Evolutionary conservation across 129 eudicot species (phyloP).

Genomic region (Silybum marianum): DNA sequence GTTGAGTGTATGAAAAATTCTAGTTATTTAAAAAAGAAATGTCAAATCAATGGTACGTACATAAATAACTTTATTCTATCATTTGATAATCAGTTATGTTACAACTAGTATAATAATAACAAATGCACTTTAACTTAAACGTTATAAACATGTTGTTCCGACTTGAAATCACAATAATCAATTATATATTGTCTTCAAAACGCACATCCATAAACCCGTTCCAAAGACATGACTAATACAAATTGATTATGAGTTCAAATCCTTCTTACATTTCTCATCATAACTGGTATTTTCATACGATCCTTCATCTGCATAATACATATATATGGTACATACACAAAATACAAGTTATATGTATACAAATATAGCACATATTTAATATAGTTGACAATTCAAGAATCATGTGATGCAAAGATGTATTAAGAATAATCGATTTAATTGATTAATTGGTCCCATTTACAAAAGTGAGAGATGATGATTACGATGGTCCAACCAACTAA

Average conservation of each 20-base stretch:
- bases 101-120: neutral
- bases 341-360: too few species aligned
- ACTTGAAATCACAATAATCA: neutral
- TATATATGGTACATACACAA: too few species aligned
- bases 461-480: slow-evolving; percentile 28
- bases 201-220: neutral
- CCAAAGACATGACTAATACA: too few species aligned
- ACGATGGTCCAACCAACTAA: slow-evolving; percentile 32
- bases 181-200: neutral
- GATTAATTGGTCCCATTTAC: slow-evolving; percentile 20
- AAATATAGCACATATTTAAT: too few species aligned
- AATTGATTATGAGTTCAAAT: too few species aligned
- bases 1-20: neutral
- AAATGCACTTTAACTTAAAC: neutral
- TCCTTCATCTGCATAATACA: too few species aligned
- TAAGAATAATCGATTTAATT: neutral
- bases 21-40: neutral
- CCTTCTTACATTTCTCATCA: too few species aligned
- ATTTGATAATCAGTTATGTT: neutral
- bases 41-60: neutral
- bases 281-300: too few species aligned
- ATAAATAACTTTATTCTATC: neutral
- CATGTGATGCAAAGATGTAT: neutral
- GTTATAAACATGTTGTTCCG: neutral
- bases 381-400: neutral